Evolutionary conservation across 352 stramenopile species (phyloP), one percentile per base, ranked within the genome.

Genomic region (Globisporangium echinulatum): DNA sequence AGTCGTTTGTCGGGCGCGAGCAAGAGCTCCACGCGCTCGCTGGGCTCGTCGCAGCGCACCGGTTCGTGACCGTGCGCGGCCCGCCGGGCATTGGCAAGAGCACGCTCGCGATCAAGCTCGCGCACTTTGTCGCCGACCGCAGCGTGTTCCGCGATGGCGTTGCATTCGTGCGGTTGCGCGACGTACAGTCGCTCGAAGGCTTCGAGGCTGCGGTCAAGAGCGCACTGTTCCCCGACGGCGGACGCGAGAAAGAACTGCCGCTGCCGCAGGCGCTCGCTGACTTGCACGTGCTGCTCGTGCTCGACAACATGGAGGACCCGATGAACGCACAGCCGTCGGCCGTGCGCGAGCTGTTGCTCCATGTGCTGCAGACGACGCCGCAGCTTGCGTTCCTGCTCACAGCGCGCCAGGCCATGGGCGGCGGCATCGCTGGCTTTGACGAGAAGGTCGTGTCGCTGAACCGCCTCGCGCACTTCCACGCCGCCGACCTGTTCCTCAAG

Each of bases 241-340:
- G 74, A 4, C 75, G 71, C 1, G 76, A 90, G 52, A 87, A 88
- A 49, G 80, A 88, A 52, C 69, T 83, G 42, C 75, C 77, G 33
- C 68, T 92, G 4, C 63, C 85, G 46, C 71, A 85, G 58, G 59
- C 75, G 5, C 67, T 92, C 4, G 54, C 70, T 2, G 79, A 90
- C 10, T 60, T 77, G 63, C 82, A 79, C 14, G 63, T 87, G 56
- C 62, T 92, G 53, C 61, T 92, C 14, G 75, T 92, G 43, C 72
- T 92, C 67, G 83, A 92, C 69, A 90, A 92, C 66, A 88, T 90
- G 77, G 80, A 92, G 58, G 83, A 92, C 52, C 79, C 80, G 25
- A 83, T 87, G 63, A 88, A 88, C 55, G 74, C 82, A 0, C 84
- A 82, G 13, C 77, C 78, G 4, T 69, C 75, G 4, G 52, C 63